These are phyloP conservation scores for Puccinia horiana DNA, from an alignment of 1,284 basidiomycete genomes.

Conservation along the genomic window DNA sequence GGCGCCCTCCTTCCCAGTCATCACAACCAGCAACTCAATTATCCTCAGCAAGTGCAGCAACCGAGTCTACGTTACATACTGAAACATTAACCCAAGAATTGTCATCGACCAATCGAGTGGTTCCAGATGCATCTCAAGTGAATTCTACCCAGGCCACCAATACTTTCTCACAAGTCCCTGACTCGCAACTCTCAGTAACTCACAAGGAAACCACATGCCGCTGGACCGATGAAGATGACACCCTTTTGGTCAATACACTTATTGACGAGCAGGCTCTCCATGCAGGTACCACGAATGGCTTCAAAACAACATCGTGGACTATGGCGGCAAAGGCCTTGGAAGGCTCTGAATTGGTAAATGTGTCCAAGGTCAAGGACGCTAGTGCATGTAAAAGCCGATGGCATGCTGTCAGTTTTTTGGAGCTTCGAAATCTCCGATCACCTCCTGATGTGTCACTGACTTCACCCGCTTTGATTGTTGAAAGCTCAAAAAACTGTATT, in stretches of 20 bases:
- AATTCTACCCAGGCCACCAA: not conserved
- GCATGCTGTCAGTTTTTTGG: not conserved
- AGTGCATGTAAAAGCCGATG: not conserved
- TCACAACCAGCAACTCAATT: too few relatives aligned
- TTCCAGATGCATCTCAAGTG: not conserved
- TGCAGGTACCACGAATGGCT: conserved; percentile 7
- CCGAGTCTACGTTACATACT: too few relatives aligned
- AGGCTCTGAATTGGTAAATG: not conserved
- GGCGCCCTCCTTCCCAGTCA: not conserved
- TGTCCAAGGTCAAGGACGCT: not conserved
- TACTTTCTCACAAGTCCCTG: not conserved
- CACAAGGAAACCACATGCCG: not conserved
- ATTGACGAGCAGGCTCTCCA: not conserved
- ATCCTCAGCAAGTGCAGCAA: too few relatives aligned
- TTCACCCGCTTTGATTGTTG: not conserved
- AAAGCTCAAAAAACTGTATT: not conserved
- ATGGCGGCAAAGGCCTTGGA: not conserved
- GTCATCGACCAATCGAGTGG: not conserved
- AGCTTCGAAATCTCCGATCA: not conserved
- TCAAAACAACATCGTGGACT: not conserved
- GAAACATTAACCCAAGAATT: not conserved
- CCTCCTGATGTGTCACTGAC: not conserved
- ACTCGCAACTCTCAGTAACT: not conserved
- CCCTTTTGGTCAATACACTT: not conserved
- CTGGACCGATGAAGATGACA: conserved; percentile 6